Percentiles rank a stretch among this genome's conserved stretches.
These are phyloP conservation scores for Persicaria maculosa DNA, from an alignment of 148 eudicot species.

Conservation along the genomic window DNA sequence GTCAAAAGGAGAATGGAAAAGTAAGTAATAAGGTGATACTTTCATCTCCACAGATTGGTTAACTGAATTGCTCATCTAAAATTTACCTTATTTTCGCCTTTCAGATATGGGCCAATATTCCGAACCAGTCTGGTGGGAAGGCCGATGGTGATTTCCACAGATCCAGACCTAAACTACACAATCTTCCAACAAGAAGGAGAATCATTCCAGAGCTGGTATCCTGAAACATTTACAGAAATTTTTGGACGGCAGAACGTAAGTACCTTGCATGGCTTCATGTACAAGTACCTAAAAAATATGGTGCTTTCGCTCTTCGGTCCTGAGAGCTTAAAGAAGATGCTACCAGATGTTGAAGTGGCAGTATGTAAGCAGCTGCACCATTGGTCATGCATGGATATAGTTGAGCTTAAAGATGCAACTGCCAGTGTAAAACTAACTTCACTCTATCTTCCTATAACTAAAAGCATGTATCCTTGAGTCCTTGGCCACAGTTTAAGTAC, in stretches of 20 bases:
- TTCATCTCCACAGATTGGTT: not conserved
- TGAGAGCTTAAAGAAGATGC: slow-evolving; percentile 68
- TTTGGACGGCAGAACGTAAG: slow-evolving; percentile 64
- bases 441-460: no score
- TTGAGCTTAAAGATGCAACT: slow-evolving; percentile 60
- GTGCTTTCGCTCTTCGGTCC: slow-evolving; percentile 63
- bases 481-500: not conserved
- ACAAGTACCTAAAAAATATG: slow-evolving; percentile 80
- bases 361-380: slow-evolving; percentile 29
- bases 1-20: slow-evolving; percentile 61
- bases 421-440: slow-evolving; percentile 39
- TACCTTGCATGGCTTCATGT: slow-evolving; percentile 69
- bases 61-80: not conserved
- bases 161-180: slow-evolving; percentile 51
- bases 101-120: slow-evolving; percentile 69
- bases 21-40: slow-evolving; percentile 20
- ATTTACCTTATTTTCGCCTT: not conserved
- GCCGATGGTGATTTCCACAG: slow-evolving; percentile 54
- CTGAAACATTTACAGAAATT: slow-evolving; percentile 61
- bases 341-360: slow-evolving; percentile 57
- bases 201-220: slow-evolving; percentile 69
- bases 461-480: not conserved
- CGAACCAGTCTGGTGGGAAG: slow-evolving; percentile 65
- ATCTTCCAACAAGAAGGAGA: slow-evolving; percentile 71
- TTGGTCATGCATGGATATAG: slow-evolving; percentile 37